These are phyloP conservation scores for Sarcomyxa edulis DNA, from an alignment of 768 basidiomycete genomes.

Conservation along the genomic window DNA sequence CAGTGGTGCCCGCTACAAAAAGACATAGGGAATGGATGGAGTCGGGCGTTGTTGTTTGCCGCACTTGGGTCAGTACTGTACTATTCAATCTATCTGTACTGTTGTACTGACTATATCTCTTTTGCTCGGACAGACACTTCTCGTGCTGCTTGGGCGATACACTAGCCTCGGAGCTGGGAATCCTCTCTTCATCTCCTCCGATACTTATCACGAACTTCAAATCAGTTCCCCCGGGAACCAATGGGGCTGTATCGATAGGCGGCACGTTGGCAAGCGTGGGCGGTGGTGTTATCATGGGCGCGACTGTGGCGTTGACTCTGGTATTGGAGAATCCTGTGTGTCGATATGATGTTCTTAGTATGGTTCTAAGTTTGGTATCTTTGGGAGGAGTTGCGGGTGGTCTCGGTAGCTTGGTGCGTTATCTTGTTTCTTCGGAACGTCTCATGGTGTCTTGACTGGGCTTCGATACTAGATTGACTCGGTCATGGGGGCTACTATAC, in stretches of 20 bases:
- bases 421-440: neutral
- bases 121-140: conserved; percentile 62
- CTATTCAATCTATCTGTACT: neutral
- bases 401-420: conserved; percentile 72
- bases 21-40: conserved; percentile 41
- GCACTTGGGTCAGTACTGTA: conserved; percentile 52
- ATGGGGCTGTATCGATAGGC: conserved; percentile 75
- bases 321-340: conserved; percentile 59
- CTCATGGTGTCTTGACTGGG: conserved; percentile 4
- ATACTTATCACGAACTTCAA: conserved; percentile 74
- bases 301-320: conserved; percentile 50
- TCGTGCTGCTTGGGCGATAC: conserved; percentile 90
- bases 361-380: conserved; percentile 38
- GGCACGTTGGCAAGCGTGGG: conserved; percentile 70
- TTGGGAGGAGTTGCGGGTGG: conserved; percentile 69
- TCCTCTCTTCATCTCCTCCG: conserved; percentile 66
- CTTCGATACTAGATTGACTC: conserved; percentile 62
- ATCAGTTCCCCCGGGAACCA: conserved; percentile 82
- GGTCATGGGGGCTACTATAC: conserved; percentile 81
- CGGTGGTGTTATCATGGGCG: conserved; percentile 73
- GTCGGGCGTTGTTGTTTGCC: conserved; percentile 56
- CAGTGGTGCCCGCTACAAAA: conserved; percentile 66
- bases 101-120: neutral
- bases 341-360: conserved; percentile 26
- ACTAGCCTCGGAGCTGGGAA: conserved; percentile 89